Evolutionary conservation across 2,329 filamentous ascomycete species (phyloP).

Genomic region (Ambrosiella cleistominuta): DNA sequence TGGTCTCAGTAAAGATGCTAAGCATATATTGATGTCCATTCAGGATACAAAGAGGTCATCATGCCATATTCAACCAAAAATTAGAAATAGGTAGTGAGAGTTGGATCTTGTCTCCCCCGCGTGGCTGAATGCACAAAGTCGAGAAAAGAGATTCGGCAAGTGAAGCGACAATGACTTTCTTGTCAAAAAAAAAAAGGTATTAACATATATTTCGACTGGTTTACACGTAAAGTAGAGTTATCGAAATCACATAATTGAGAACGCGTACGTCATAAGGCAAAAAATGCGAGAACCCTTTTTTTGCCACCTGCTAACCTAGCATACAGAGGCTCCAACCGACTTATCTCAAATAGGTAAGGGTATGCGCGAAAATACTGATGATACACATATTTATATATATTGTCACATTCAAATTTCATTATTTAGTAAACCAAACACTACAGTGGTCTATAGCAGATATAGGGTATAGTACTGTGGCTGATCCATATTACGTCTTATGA

Average conservation of each 20-base stretch:
- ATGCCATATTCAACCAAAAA: neutral
- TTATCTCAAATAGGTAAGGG: neutral
- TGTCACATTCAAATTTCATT: neutral
- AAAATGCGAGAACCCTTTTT: too few relatives aligned
- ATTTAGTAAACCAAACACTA: too few relatives aligned
- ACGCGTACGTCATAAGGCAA: too few relatives aligned
- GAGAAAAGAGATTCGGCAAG: slow-evolving; percentile 3
- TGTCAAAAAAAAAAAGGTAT: neutral
- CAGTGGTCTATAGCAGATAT: too few relatives aligned
- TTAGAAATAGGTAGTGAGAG: neutral
- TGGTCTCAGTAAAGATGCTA: neutral
- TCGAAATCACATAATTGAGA: too few relatives aligned
- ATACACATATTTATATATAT: neutral
- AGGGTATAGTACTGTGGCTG: too few relatives aligned
- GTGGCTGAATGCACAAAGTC: neutral
- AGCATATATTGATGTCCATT: neutral
- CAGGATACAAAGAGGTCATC: neutral
- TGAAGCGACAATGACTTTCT: neutral
- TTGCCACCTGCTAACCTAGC: too few relatives aligned
- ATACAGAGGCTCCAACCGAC: neutral
- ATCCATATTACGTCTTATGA: too few relatives aligned
- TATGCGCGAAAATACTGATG: neutral
- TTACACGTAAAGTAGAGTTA: too few relatives aligned
- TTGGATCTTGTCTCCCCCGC: neutral
- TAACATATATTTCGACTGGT: neutral